phyloP scores from a whole-genome alignment of 2,329 filamentous ascomycete genomes.

The Metarhizium sp. region DNA sequence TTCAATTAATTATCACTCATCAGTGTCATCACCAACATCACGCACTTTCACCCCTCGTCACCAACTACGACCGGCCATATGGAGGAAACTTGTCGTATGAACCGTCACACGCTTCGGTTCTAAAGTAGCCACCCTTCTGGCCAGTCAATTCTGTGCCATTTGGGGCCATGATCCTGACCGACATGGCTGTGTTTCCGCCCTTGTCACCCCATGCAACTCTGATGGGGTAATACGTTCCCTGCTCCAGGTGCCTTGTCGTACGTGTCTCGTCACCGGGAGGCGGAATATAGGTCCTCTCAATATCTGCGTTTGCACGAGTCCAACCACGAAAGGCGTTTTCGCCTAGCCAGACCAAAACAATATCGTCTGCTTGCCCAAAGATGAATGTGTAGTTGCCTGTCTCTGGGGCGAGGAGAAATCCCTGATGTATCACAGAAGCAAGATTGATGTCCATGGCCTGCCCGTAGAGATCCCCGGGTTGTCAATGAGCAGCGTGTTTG shows the following conservation, averaged over 20 bases:
- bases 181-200: constrained; percentile 7
- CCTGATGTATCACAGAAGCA: constrained; percentile 8
- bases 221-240: constrained; percentile 8
- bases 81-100: constrained; percentile 8
- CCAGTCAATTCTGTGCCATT: constrained; percentile 8
- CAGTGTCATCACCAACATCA: too few species aligned
- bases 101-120: constrained; percentile 8
- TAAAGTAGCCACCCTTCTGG: constrained; percentile 7
- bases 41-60: neutral
- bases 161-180: constrained; percentile 8
- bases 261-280: constrained; percentile 8
- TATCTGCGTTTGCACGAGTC: constrained; percentile 8
- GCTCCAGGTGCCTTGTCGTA: constrained; percentile 6
- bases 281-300: constrained; percentile 9
- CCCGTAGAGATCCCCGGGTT: constrained; percentile 3
- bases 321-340: constrained; percentile 7
- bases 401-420: constrained; percentile 8
- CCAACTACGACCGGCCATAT: constrained; percentile 4
- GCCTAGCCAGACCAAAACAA: constrained; percentile 7
- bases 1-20: too few species aligned
- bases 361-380: constrained; percentile 9
- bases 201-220: constrained; percentile 8
- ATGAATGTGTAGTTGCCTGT: constrained; percentile 8
- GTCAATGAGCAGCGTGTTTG: constrained; percentile 7
- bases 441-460: constrained; percentile 4